These are phyloP conservation scores for Mrakiaceae sp. DNA, from an alignment of 1,284 basidiomycete species.

Conservation along the genomic window DNA sequence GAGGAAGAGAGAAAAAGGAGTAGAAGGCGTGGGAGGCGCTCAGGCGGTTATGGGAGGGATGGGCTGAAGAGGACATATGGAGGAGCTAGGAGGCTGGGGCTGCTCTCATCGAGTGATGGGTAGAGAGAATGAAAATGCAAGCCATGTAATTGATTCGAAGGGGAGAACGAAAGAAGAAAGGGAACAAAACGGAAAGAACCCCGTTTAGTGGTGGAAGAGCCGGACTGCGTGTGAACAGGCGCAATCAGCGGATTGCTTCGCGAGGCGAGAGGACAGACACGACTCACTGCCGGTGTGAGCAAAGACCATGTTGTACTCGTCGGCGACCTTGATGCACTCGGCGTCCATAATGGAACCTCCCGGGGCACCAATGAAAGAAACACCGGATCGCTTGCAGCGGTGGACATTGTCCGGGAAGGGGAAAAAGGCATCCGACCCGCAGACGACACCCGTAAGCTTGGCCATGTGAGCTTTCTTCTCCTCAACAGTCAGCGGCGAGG, in stretches of 20 bases:
- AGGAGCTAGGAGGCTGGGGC: neutral
- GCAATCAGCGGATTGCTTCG: neutral
- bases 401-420: slow-evolving; percentile 99
- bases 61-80: neutral
- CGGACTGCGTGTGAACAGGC: neutral
- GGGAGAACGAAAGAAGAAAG: neutral
- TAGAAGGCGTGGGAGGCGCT: neutral
- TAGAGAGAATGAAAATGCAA: neutral
- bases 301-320: slow-evolving; percentile 81
- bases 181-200: neutral
- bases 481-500: slow-evolving; percentile 52
- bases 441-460: slow-evolving; percentile 71
- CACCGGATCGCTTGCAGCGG: slow-evolving; percentile 80
- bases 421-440: slow-evolving; percentile 97
- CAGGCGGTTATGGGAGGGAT: neutral
- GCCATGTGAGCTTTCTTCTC: slow-evolving; percentile 65
- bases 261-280: neutral
- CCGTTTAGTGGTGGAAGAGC: slow-evolving; percentile 17
- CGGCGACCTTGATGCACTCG: slow-evolving; percentile 86
- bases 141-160: neutral
- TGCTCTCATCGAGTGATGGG: too few relatives aligned
- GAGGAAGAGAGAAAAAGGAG: neutral
- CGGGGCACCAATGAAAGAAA: slow-evolving; percentile 84
- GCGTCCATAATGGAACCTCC: slow-evolving; percentile 95
- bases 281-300: slow-evolving; percentile 56